Evolutionary conservation across 2,329 filamentous ascomycete genomes (phyloP).

Genomic region (Fusarium sp.): DNA sequence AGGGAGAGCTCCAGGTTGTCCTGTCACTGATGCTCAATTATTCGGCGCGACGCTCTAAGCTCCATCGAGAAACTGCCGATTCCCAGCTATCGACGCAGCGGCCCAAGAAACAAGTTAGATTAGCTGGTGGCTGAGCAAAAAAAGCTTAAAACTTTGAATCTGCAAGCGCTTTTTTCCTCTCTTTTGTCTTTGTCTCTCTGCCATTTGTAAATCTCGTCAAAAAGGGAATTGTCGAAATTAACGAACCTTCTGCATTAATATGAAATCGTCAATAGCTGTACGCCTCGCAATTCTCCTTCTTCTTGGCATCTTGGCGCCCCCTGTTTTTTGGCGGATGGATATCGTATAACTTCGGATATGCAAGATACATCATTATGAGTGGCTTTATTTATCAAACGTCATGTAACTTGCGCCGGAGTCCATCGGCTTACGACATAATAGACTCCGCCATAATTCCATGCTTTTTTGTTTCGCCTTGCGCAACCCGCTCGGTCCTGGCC

Average conservation of each 20-base stretch:
- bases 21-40: slow-evolving; percentile 31
- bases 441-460: slow-evolving; percentile 8
- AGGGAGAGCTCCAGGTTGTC: slow-evolving; percentile 22
- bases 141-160: slow-evolving; percentile 33
- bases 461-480: background rate
- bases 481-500: background rate
- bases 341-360: background rate
- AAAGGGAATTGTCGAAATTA: background rate
- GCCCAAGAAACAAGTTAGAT: slow-evolving; percentile 4
- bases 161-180: background rate
- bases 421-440: slow-evolving; percentile 6
- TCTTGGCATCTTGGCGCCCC: background rate
- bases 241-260: background rate
- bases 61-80: slow-evolving; percentile 27
- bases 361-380: background rate
- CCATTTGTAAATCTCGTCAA: background rate
- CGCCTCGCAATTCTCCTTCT: background rate
- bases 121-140: slow-evolving; percentile 19
- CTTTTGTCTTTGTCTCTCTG: background rate
- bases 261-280: background rate
- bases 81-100: background rate
- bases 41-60: slow-evolving; percentile 21
- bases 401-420: background rate
- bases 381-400: background rate
- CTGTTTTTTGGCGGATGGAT: background rate